Evolutionary conservation across 1,284 basidiomycete genomes (phyloP).

Genomic region (Microbotryum intermedium): DNA sequence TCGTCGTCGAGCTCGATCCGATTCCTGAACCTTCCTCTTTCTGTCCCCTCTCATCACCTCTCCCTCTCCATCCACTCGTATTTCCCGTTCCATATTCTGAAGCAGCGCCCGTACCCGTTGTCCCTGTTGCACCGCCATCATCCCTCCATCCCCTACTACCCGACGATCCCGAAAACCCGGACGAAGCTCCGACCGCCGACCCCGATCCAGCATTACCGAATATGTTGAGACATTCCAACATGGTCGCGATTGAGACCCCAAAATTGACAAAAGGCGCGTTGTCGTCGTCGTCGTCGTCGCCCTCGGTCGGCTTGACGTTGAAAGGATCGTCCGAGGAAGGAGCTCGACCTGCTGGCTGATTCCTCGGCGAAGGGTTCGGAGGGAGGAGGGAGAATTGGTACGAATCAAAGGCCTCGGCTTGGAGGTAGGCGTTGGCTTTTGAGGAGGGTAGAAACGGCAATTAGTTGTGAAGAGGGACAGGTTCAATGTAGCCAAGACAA

Average conservation of each 20-base stretch:
- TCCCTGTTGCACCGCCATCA: conserved; percentile 6
- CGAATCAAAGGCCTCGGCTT: conserved; percentile 65
- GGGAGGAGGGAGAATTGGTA: conserved; percentile 47
- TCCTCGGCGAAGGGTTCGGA: not conserved
- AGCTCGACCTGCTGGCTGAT: conserved; percentile 4
- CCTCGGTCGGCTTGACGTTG: conserved; percentile 29
- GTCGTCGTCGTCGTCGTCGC: conserved; percentile 37
- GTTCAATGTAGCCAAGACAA: not conserved
- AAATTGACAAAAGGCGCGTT: conserved; percentile 46
- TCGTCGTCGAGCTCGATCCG: conserved; percentile 38
- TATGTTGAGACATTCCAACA: conserved; percentile 83
- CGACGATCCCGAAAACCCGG: not conserved
- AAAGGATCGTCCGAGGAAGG: conserved; percentile 24
- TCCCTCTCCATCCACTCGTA: conserved; percentile 7
- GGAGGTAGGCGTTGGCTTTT: conserved; percentile 76
- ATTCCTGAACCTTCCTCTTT: conserved; percentile 24
- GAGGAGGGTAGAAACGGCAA: not conserved
- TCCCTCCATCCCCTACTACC: conserved; percentile 2
- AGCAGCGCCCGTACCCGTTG: conserved; percentile 21
- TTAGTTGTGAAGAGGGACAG: not conserved
- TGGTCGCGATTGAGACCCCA: conserved; percentile 68
- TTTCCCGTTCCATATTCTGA: conserved; percentile 3
- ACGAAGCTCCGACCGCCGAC: not conserved
- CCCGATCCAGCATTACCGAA: conserved; percentile 64
- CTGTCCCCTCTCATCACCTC: conserved; percentile 19